These are phyloP conservation scores for Pseudodiploospora longispora DNA, from an alignment of 2,329 filamentous ascomycete genomes.

Conservation along the genomic window DNA sequence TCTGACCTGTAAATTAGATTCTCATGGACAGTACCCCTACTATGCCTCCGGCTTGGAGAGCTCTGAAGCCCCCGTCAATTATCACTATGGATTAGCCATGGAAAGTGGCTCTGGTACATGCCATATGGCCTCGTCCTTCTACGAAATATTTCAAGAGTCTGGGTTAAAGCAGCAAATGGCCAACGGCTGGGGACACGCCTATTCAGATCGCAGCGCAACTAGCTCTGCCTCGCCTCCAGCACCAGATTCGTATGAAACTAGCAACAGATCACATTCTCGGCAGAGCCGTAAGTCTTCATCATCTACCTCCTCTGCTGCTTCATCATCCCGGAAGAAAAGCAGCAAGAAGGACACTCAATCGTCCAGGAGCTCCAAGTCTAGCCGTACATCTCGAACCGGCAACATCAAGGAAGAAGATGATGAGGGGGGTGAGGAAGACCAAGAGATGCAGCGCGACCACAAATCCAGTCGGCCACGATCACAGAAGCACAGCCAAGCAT, in stretches of 20 bases:
- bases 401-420: constrained; percentile 3
- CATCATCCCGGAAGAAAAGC: neutral
- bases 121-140: constrained; percentile 7
- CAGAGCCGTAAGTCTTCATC: neutral
- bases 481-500: neutral
- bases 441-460: neutral
- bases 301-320: neutral
- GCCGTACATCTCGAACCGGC: neutral
- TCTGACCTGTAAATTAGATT: constrained; percentile 4
- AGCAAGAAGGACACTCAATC: neutral
- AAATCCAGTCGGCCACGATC: neutral
- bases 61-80: neutral
- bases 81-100: neutral
- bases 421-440: constrained; percentile 1
- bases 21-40: neutral
- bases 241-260: neutral
- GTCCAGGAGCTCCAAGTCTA: constrained; percentile 1
- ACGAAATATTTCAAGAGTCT: constrained; percentile 8
- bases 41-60: neutral
- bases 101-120: constrained; percentile 3
- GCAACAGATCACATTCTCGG: constrained; percentile 1
- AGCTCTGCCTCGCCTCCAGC: constrained; percentile 1
- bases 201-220: neutral
- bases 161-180: constrained; percentile 5
- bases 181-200: constrained; percentile 3